Evolutionary conservation across 2,329 filamentous ascomycete genomes (phyloP), one percentile per base, ranked within the genome.

Genomic region (Paecilomyces variotii): DNA sequence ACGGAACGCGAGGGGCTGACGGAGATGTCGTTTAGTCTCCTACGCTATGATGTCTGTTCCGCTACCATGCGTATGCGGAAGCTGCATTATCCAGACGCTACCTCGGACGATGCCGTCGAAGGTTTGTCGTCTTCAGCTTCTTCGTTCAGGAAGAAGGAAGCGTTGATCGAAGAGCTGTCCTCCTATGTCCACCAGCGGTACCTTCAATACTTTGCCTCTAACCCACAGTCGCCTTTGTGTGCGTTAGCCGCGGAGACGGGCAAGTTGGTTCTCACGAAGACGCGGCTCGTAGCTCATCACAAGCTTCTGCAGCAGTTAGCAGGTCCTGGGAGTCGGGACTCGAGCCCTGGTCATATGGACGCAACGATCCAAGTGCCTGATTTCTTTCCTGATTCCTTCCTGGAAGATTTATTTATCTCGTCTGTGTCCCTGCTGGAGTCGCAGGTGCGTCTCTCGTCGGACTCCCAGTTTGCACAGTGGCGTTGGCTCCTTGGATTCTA

Each of bases 11-110:
- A 55, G 28, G 56, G 32, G 3, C 49, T 54, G 30, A 58, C 56
- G 9, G 56, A 58, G 32, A 58, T 58, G 56, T 54, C 52, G 19
- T 58, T 32, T 28, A 58, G 56, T 28, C 56, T 58, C 24, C 25
- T 58, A 12, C 56, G 56, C 14, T 58, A 54, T 30, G 56, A 58
- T 11, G 52, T 53, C 6, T 54, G 52, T 50, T 32, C 39, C 3
- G 53, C 27, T 25, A 12, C 19, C 11, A 12, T 52, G 19, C 50
- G 50, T 2, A 52, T 52, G 24, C 27, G 50, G 50, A 39, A 39
- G 50, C 50, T 52, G 14, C 50, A 52, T 52, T 39, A 39, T 39
- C 35, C 35, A 39, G 35, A 39, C 19, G 50, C 50, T 11, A 2
- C 50, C 19, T 52, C 50, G 7, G 24, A 52, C 5, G 50, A 26